phyloP scores from a whole-genome alignment of 2,329 filamentous ascomycete species.

The Karstenula rhodostoma region DNA sequence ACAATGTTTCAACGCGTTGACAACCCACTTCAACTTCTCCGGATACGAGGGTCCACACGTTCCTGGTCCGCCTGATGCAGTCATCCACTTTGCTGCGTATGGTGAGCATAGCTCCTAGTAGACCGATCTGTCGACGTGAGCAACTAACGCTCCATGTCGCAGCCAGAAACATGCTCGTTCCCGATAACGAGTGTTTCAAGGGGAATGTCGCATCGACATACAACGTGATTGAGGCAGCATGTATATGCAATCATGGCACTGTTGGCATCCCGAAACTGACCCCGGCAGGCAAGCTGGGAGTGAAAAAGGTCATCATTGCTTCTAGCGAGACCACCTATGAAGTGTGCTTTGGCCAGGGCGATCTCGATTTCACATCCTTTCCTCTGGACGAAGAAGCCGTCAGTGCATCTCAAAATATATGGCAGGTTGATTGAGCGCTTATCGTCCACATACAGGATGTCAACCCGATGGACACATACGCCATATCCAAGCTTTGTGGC shows the following conservation, averaged over 20 bases:
- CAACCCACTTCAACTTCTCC: slow-evolving; percentile 63
- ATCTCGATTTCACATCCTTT: slow-evolving; percentile 64
- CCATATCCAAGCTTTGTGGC: slow-evolving; percentile 66
- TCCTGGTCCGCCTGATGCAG: slow-evolving; percentile 62
- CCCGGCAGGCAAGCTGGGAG: slow-evolving; percentile 58
- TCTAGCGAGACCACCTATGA: slow-evolving; percentile 68
- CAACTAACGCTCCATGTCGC: background rate
- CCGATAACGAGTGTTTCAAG: slow-evolving; percentile 66
- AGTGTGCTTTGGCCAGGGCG: slow-evolving; percentile 68
- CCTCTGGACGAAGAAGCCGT: slow-evolving; percentile 65
- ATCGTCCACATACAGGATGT: slow-evolving; percentile 50
- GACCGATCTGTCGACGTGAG: background rate
- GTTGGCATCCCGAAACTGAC: background rate
- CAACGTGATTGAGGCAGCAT: slow-evolving; percentile 70
- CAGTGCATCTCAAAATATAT: background rate
- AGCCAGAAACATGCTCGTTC: slow-evolving; percentile 66
- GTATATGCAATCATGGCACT: slow-evolving; percentile 21
- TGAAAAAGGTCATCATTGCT: slow-evolving; percentile 69
- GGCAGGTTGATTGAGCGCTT: background rate
- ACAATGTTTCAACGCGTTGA: slow-evolving; percentile 57
- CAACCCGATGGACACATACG: slow-evolving; percentile 69
- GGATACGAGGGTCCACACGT: slow-evolving; percentile 57
- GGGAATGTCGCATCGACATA: slow-evolving; percentile 65
- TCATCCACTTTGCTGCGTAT: slow-evolving; percentile 69
- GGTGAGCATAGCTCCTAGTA: slow-evolving; percentile 66